phyloP scores from a whole-genome alignment of 2,329 filamentous ascomycete genomes.

The Fonsecaea monophora region DNA sequence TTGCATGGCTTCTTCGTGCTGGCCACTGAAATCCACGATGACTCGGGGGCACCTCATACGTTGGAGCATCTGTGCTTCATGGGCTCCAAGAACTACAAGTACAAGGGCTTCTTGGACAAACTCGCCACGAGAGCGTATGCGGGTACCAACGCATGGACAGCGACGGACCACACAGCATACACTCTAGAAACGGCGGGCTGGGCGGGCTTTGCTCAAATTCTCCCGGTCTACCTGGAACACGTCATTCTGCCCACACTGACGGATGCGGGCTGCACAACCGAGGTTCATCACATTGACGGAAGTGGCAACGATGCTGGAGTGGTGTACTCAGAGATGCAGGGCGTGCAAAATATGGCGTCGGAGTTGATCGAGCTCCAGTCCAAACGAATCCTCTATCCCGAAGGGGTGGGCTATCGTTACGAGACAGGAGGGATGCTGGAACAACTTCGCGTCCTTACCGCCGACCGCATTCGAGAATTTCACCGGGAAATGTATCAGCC shows the following conservation, averaged over 20 bases:
- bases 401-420: constrained; percentile 90
- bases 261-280: constrained; percentile 90
- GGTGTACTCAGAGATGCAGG: constrained; percentile 99
- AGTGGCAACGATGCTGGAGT: constrained; percentile 94
- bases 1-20: constrained; percentile 93
- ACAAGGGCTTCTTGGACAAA: constrained; percentile 94
- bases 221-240: constrained; percentile 95
- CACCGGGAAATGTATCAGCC: constrained; percentile 98
- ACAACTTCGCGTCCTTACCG: constrained; percentile 80
- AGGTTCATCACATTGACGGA: constrained; percentile 94
- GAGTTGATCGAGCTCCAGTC: constrained; percentile 89
- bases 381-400: constrained; percentile 81
- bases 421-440: constrained; percentile 99
- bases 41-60: constrained; percentile 89
- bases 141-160: constrained; percentile 95
- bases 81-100: constrained; percentile 91
- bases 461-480: constrained; percentile 90
- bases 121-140: constrained; percentile 93
- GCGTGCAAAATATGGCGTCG: constrained; percentile 79
- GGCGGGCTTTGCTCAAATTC: constrained; percentile 93
- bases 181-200: constrained; percentile 94
- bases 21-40: constrained; percentile 96
- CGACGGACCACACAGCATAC: constrained; percentile 94
- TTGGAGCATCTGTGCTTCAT: constrained; percentile 85
- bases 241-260: constrained; percentile 89